These are phyloP conservation scores for Venturia asperata DNA, from an alignment of 2,329 filamentous ascomycete species.

Conservation along the genomic window DNA sequence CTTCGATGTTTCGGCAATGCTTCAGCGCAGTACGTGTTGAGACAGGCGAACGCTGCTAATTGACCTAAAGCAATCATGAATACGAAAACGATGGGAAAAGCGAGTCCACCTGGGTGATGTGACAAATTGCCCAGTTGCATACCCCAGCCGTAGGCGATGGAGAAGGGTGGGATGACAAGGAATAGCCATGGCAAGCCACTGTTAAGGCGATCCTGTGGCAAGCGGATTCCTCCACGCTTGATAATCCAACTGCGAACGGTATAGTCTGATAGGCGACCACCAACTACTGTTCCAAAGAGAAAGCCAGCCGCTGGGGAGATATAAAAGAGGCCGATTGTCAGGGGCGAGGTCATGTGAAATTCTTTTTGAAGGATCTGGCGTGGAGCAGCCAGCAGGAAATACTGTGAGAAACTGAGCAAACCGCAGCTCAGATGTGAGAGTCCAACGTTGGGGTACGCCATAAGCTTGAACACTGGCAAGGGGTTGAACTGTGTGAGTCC, in stretches of 20 bases:
- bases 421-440: conserved; percentile 23
- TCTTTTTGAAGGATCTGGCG: conserved; percentile 22
- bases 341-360: conserved; percentile 23
- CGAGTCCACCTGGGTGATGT: conserved; percentile 30
- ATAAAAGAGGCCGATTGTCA: conserved; percentile 24
- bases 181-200: conserved; percentile 27
- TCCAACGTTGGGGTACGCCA: conserved; percentile 25
- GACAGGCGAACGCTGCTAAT: conserved; percentile 34
- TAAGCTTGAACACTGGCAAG: conserved; percentile 23
- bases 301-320: conserved; percentile 24
- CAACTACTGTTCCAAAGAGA: conserved; percentile 23
- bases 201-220: conserved; percentile 25
- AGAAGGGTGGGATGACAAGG: conserved; percentile 29
- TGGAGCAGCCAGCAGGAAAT: conserved; percentile 23
- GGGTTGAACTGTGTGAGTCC: conserved; percentile 23
- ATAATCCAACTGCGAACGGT: conserved; percentile 23
- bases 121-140: conserved; percentile 23
- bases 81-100: conserved; percentile 30
- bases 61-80: conserved; percentile 33
- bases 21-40: conserved; percentile 37
- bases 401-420: conserved; percentile 25
- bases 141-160: conserved; percentile 34
- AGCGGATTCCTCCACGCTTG: conserved; percentile 21
- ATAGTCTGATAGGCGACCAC: conserved; percentile 23
- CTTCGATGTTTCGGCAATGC: conserved; percentile 25